Evolutionary conservation across 257 asterid species (phyloP), one percentile per base, ranked within the genome.

Genomic region (Solanum infundibuliforme): DNA sequence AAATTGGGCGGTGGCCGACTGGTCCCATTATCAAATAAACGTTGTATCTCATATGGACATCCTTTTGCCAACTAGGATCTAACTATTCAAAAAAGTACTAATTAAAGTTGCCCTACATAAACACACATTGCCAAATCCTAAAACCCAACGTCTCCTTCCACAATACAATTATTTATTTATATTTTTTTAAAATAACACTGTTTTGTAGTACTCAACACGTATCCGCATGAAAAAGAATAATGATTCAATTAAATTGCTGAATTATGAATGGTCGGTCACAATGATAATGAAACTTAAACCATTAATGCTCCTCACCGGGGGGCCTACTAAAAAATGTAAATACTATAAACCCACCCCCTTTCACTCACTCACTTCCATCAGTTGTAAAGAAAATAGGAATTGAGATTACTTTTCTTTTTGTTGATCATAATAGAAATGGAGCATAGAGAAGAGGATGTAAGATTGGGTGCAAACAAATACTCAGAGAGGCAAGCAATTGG

Each of bases 401-500:
- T 34, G 43, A 31, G 41, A 8, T 14, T 38, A 14, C 11, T 43
- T 39, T 4, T 39, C 0, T 7, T 58, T 58, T 58, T 60, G 72
- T 3, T 27, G 86, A 75, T 75, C 65, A 83, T 52, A 58, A 60
- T 34, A n/a, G 29, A 73, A 13, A 93, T 93, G 96, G 94, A 94
- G 91, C 87, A 85, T 87, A 94, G 90, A 87, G 94, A 94, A 90
- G 96, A 94, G 76, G 96, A 94, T 90, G 96, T 94, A 0, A 89
- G 90, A 6, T 43, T 94, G 18, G 96, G 96, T 71, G 96, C 96
- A 32, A 94, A 93, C 91, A 93, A 90, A 87, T 94, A 35, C 86
- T 38, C 90, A 3, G 96, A 94, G 90, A 88, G 92, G 83, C 96
- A 93, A 94, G 94, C 95, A 68, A 87, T 94, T 55, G 95, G 96